phyloP scores from a whole-genome alignment of 331 rosid species.

The Malus hybrid region DNA sequence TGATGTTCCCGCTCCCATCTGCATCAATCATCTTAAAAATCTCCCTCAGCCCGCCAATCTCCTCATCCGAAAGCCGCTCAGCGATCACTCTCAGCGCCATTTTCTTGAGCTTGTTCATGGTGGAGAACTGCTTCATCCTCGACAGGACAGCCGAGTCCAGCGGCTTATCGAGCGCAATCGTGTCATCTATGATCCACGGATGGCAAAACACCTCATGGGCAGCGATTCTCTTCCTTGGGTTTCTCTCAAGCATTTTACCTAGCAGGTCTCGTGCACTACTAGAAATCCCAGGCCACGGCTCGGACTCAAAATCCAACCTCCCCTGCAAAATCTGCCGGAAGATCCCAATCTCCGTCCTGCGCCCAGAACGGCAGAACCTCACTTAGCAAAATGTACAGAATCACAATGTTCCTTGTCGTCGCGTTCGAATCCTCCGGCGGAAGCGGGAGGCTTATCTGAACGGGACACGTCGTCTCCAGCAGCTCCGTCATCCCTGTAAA shows the following conservation, averaged over 20 bases:
- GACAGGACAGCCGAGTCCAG: no score
- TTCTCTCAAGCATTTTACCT: no score
- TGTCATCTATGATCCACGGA: no score
- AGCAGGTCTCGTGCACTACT: constrained; percentile 35
- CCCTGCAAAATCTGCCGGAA: constrained; percentile 41
- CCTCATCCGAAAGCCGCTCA: constrained; percentile 43
- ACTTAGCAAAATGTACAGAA: constrained; percentile 36
- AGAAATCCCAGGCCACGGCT: constrained; percentile 38
- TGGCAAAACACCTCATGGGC: no score
- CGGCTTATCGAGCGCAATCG: no score
- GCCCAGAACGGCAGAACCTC: constrained; percentile 50
- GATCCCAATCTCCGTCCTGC: constrained; percentile 40
- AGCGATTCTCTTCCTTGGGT: no score
- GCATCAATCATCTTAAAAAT: constrained; percentile 46
- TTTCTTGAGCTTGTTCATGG: constrained; percentile 46
- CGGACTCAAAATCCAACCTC: constrained; percentile 36
- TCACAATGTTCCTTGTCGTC: not conserved
- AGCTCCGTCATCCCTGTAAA: no score
- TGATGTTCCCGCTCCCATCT: constrained; percentile 39
- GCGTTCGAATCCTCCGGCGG: no score
- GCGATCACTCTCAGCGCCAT: constrained; percentile 44
- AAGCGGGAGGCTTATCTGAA: no score
- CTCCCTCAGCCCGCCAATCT: constrained; percentile 45
- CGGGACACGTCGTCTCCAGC: no score
- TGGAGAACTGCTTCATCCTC: constrained; percentile 30